phyloP scores from a whole-genome alignment of 352 stramenopile genomes.

The Globisporangium carolinianum region DNA sequence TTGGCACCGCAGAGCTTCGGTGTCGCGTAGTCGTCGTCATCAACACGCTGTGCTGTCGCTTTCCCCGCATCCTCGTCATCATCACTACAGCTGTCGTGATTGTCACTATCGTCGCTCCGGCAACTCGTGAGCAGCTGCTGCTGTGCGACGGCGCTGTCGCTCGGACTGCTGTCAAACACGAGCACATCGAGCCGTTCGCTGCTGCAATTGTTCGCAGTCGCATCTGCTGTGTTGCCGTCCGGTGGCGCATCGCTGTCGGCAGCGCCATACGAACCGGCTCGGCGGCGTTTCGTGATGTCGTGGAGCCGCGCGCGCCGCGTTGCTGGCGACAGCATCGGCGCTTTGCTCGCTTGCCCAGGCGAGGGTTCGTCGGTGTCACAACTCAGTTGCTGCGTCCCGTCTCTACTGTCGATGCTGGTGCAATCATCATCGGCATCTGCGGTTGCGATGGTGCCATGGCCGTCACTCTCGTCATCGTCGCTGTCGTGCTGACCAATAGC shows the following conservation, averaged over 20 bases:
- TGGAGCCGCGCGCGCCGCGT: slow-evolving; percentile 3
- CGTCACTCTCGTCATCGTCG: slow-evolving; percentile 3
- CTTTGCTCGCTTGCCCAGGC: not conserved
- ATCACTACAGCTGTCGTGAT: slow-evolving; percentile 2
- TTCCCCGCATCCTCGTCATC: no score
- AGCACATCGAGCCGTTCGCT: slow-evolving; percentile 10
- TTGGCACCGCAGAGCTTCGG: slow-evolving; percentile 34
- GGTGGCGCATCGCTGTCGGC: no score
- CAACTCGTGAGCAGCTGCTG: slow-evolving; percentile 37
- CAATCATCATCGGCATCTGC: slow-evolving; percentile 4
- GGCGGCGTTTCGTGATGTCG: slow-evolving; percentile 1
- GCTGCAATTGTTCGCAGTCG: slow-evolving; percentile 23
- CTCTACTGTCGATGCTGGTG: not conserved
- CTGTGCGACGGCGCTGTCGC: slow-evolving; percentile 42
- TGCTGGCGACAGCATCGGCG: slow-evolving; percentile 9
- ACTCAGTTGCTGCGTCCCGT: not conserved
- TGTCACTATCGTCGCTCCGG: slow-evolving; percentile 13
- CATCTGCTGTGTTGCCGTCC: slow-evolving; percentile 25
- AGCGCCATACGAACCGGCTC: no score
- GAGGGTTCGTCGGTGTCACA: slow-evolving; percentile 8
- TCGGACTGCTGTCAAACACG: slow-evolving; percentile 35
- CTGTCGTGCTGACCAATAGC: slow-evolving; percentile 1
- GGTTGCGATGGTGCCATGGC: slow-evolving; percentile 1
- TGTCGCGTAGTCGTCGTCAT: slow-evolving; percentile 10
- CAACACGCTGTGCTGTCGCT: no score